Percentiles rank a stretch among this genome's conserved stretches.
Conservation (phyloP, 2,329 filamentous ascomycete genomes). For the Trichocomaceae sp. region DNA sequence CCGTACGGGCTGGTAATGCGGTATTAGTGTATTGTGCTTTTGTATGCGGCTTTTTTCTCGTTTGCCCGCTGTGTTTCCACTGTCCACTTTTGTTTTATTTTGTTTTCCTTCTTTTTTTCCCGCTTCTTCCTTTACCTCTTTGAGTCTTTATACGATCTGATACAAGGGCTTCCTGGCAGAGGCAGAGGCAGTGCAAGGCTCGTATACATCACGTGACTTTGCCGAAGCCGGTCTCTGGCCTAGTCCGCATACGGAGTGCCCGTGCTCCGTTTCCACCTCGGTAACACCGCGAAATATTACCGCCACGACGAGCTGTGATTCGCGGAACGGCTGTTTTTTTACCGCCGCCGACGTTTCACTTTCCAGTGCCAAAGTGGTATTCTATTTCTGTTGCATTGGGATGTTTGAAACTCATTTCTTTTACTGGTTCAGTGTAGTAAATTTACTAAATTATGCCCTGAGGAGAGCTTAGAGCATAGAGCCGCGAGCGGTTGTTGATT, state of each 20-base stretch:
- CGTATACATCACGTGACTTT: neutral
- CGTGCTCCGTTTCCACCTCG: too few relatives aligned
- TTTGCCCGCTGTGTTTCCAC: neutral
- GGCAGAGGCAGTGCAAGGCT: neutral
- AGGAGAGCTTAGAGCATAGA: neutral
- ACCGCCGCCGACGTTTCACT: neutral
- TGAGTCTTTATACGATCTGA: too few relatives aligned
- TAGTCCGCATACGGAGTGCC: neutral
- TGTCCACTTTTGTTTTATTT: constrained; percentile 3
- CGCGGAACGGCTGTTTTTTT: neutral
- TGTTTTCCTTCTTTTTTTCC: neutral
- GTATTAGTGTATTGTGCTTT: neutral
- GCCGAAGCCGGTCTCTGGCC: neutral
- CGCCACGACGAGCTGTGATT: neutral
- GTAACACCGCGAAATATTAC: neutral
- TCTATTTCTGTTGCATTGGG: neutral
- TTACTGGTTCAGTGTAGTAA: too few relatives aligned
- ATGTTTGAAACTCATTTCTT: too few relatives aligned
- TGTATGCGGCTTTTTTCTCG: constrained; percentile 10
- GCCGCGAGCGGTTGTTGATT: too few relatives aligned
- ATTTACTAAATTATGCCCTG: too few relatives aligned
- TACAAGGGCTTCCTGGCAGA: too few relatives aligned
- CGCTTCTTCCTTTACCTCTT: too few relatives aligned
- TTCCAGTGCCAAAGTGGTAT: too few relatives aligned
- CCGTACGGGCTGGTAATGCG: neutral